Conservation (phyloP, 2,329 filamentous ascomycete genomes). For the Lasiodiplodia sp. region DNA sequence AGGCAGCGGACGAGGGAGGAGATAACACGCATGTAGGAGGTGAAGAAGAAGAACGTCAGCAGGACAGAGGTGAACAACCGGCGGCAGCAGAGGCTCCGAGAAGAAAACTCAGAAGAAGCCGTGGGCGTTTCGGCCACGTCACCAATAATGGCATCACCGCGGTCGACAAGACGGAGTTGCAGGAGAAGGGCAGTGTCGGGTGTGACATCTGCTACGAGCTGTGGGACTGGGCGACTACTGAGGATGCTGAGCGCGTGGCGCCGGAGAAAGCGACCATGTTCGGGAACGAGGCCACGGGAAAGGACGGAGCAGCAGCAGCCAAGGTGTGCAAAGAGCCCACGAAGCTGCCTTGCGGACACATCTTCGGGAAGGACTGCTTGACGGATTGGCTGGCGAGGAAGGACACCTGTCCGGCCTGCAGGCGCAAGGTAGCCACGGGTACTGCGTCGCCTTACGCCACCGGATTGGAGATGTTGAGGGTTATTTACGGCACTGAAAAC, state of each 20-base stretch:
- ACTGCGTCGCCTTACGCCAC: no score
- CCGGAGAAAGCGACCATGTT: not conserved
- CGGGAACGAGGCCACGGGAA: not conserved
- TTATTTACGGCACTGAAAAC: no score
- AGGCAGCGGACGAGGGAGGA: no score
- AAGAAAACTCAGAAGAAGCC: no score
- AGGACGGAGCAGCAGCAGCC: no score
- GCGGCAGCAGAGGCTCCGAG: no score
- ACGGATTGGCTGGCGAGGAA: not conserved
- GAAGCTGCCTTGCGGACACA: not conserved
- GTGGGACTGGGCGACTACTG: not conserved
- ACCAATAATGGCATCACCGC: not conserved
- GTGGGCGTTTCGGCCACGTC: no score
- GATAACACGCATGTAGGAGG: no score
- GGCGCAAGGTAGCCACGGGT: not conserved
- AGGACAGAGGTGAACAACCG: no score
- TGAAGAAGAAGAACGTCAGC: no score
- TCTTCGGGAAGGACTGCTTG: not conserved
- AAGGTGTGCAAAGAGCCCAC: not conserved
- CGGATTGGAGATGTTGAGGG: no score
- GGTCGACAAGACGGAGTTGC: not conserved
- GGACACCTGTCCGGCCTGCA: not conserved
- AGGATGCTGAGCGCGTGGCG: not conserved
- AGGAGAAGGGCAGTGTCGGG: no score
- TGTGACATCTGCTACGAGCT: slow-evolving; percentile 1